phyloP scores from a whole-genome alignment of 305 asterid genomes.

The Withania somnifera region DNA sequence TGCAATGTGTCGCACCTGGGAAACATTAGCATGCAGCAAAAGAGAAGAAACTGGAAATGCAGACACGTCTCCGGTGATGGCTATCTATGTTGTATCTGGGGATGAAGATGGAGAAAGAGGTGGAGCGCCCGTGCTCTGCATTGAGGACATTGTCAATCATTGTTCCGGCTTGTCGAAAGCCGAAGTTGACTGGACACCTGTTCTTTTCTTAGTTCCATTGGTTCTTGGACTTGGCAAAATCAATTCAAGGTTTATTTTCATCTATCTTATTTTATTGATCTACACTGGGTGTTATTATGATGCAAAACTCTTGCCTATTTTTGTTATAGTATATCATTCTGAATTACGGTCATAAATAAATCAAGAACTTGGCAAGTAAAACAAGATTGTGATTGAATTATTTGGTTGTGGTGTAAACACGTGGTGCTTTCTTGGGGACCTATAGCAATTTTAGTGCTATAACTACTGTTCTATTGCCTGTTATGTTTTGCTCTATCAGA shows the following conservation, averaged over 20 bases:
- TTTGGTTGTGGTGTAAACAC: background rate
- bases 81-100: conserved; percentile 83
- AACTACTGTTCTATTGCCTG: background rate
- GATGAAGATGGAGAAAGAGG: conserved; percentile 98
- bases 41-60: conserved; percentile 30
- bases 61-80: conserved; percentile 35
- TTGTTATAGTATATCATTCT: background rate
- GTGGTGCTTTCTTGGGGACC: background rate
- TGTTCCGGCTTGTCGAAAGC: conserved; percentile 39
- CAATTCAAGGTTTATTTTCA: conserved; percentile 67
- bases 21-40: conserved; percentile 49
- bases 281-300: background rate
- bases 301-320: background rate
- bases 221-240: conserved; percentile 91
- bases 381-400: background rate
- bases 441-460: background rate
- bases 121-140: conserved; percentile 89
- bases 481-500: background rate
- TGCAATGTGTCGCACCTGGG: conserved; percentile 98
- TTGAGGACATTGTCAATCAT: conserved; percentile 50
- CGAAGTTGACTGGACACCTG: conserved; percentile 55
- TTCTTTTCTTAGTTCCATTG: conserved; percentile 82
- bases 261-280: background rate
- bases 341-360: background rate
- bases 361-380: background rate